A percentile compares a stretch with the other conserved stretches of the same genome.
phyloP scores from a whole-genome alignment of 1,284 basidiomycete species.

The Singerocomus inundabilis region DNA sequence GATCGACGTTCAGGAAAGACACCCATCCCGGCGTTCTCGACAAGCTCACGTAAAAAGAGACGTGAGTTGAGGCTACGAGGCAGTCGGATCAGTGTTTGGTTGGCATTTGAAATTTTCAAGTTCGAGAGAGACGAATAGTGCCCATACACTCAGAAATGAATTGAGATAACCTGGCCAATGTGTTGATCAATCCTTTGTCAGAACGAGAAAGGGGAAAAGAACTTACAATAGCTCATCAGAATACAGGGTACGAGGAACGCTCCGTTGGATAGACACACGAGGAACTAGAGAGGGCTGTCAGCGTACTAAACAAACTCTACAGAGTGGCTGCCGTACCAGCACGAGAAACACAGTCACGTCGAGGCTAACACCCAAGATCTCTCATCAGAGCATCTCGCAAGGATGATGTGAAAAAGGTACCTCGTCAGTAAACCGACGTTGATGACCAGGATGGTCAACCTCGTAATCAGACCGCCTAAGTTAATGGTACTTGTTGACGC shows the following conservation, averaged over 20 bases:
- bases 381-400: neutral
- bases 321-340: conserved; percentile 16
- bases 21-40: conserved; percentile 27
- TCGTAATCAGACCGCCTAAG: conserved; percentile 31
- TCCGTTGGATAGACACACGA: conserved; percentile 33
- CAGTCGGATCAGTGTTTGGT: neutral
- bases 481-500: conserved; percentile 13
- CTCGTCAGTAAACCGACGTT: conserved; percentile 33
- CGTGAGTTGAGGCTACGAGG: conserved; percentile 30
- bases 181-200: neutral
- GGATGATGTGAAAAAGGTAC: conserved; percentile 11
- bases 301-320: neutral
- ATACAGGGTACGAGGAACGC: conserved; percentile 34
- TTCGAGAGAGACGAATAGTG: neutral
- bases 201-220: neutral
- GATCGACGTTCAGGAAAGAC: neutral
- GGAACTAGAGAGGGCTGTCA: conserved; percentile 20
- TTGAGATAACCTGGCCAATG: conserved; percentile 28
- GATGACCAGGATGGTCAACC: conserved; percentile 29
- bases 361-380: conserved; percentile 10
- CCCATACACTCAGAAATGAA: conserved; percentile 35
- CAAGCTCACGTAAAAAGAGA: conserved; percentile 28
- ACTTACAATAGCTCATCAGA: conserved; percentile 34
- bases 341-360: conserved; percentile 33
- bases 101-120: neutral